Evolutionary conservation across 1,284 basidiomycete species (phyloP).

Genomic region (Ustilago curta): DNA sequence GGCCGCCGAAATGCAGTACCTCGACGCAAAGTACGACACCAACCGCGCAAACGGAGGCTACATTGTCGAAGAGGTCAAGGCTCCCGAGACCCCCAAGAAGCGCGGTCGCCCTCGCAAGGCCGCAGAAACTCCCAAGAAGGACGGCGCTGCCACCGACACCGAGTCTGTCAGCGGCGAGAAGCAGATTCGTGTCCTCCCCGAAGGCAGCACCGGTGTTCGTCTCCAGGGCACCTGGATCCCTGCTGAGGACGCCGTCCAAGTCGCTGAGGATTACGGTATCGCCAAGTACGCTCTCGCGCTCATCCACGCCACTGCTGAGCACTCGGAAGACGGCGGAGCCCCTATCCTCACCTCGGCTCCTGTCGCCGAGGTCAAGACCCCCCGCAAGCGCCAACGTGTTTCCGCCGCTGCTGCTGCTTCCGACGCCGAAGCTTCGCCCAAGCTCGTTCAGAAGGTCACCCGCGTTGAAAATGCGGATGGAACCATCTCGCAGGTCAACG

Average conservation of each 20-base stretch:
- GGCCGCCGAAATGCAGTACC: slow-evolving; percentile 83
- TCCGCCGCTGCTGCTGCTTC: slow-evolving; percentile 37
- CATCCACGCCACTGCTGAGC: slow-evolving; percentile 81
- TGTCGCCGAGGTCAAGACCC: slow-evolving; percentile 40
- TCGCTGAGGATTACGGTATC: slow-evolving; percentile 78
- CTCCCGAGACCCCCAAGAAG: slow-evolving; percentile 66
- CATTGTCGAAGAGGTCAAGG: slow-evolving; percentile 71
- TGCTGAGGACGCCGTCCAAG: slow-evolving; percentile 76
- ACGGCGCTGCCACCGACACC: slow-evolving; percentile 35
- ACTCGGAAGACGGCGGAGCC: slow-evolving; percentile 67
- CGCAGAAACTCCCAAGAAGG: slow-evolving; percentile 44
- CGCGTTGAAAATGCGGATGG: slow-evolving; percentile 42
- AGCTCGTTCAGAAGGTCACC: slow-evolving; percentile 42
- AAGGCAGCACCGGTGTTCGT: slow-evolving; percentile 70
- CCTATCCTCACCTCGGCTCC: slow-evolving; percentile 55
- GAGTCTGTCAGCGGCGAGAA: slow-evolving; percentile 37
- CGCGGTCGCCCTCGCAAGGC: slow-evolving; percentile 54
- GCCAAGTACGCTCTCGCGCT: slow-evolving; percentile 77
- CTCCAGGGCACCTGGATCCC: slow-evolving; percentile 92
- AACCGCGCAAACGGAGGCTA: slow-evolving; percentile 83
- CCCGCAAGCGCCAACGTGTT: slow-evolving; percentile 46
- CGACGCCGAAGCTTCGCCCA: slow-evolving; percentile 41
- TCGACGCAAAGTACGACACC: slow-evolving; percentile 83
- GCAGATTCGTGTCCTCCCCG: slow-evolving; percentile 50
- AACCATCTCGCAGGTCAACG: slow-evolving; percentile 40